These are phyloP conservation scores for Aspergillus ibericus DNA, from an alignment of 2,329 filamentous ascomycete genomes.

Conservation along the genomic window DNA sequence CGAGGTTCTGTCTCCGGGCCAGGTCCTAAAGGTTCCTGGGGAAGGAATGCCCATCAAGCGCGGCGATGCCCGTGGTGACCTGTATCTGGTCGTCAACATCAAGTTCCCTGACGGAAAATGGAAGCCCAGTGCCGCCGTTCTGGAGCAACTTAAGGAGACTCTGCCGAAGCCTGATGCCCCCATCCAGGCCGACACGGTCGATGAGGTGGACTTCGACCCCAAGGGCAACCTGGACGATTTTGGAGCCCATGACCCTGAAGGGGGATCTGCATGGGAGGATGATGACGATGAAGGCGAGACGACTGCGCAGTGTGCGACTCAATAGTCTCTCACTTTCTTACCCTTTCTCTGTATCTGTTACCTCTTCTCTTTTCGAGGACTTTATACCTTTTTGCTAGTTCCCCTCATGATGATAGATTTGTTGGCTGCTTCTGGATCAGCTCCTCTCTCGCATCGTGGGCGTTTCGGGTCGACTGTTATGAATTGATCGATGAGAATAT, in stretches of 20 bases:
- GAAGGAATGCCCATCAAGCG: constrained; percentile 96
- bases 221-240: constrained; percentile 77
- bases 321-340: constrained; percentile 33
- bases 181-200: constrained; percentile 71
- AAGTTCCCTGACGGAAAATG: constrained; percentile 87
- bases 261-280: constrained; percentile 50
- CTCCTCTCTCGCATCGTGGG: constrained; percentile 30
- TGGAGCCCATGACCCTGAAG: constrained; percentile 45
- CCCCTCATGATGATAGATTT: constrained; percentile 20
- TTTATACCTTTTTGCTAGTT: constrained; percentile 13
- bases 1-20: constrained; percentile 76
- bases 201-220: constrained; percentile 85
- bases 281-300: constrained; percentile 49
- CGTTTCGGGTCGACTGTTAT: constrained; percentile 22
- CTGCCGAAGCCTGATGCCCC: constrained; percentile 64
- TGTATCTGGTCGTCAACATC: constrained; percentile 83
- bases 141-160: constrained; percentile 70
- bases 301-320: constrained; percentile 49
- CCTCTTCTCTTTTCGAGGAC: constrained; percentile 4
- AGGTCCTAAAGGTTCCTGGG: constrained; percentile 79
- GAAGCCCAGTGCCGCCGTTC: constrained; percentile 69
- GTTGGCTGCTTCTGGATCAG: constrained; percentile 16
- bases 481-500: constrained; percentile 4
- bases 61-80: constrained; percentile 77
- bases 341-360: constrained; percentile 10